Evolutionary conservation across 352 stramenopile genomes (phyloP), one percentile per base, ranked within the genome.

Genomic region (Plasmopara viticola): DNA sequence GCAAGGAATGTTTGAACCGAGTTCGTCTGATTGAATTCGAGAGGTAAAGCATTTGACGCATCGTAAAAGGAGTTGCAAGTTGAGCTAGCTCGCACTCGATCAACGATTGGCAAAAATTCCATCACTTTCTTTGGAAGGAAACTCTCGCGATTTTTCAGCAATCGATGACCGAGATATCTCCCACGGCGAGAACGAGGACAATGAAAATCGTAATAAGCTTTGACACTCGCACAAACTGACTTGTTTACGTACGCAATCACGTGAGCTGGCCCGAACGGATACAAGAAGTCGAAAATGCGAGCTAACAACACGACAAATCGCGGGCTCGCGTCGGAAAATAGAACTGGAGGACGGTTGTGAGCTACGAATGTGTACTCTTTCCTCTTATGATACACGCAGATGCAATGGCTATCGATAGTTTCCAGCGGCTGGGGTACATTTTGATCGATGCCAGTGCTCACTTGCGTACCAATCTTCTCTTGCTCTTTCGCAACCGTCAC

Each of bases 391-490:
- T 72, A 48, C 0, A 79, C 60, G 20, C 61, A 60, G 39, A 81
- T 68, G 5, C 64, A 62, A 20, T 61, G 55, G 9, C 65, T 58
- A 25, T 65, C 60, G 12, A 53, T 60, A 28, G 68, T 62, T 25
- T 81, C 63, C 0, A 84, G 59, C 28, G 81, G 47, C 53, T 80
- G 77, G 7, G 67, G 56, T 31, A 81, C 70, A 70, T 70, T 81
- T 9, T 48, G 54, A 37, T 55, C 65, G 9, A 56, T n/a, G 12
- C 44, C 61, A 3, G 57, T 39, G 43, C 58, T 68, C 8, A 13
- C 9, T 43, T 28, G 51, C 34, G 48, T 57, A 20, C n/a, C 56
- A 10, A 29, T 44, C 43, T 56, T 63, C 43, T 54, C 61, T 44
- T 58, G 60, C 18, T 10, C 8, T 44, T 58, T 60, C 44, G 48